Evolutionary conservation across 139 green algal genomes (phyloP), one percentile per base, ranked within the genome.

Genomic region (Volvox reticuliferus): DNA sequence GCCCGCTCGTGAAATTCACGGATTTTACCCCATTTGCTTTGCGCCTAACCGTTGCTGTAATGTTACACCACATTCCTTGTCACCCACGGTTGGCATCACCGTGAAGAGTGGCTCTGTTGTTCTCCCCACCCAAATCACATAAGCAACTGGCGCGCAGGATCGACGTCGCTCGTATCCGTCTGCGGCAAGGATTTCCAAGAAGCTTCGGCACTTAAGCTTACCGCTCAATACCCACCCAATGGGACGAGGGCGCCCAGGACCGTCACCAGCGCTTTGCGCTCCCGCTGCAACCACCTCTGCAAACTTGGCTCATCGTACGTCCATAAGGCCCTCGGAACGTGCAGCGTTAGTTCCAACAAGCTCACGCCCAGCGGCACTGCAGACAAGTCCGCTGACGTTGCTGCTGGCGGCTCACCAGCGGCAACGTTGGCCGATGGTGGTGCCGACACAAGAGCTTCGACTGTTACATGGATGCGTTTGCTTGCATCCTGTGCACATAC

Each of bases 241-340:
- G 75, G 76, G 18, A 91, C 17, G n/a, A 79, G 16, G 0, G 87
- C 87, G 26, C 76, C 87, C 21, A 91, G 76, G 50, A 86, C 0
- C 55, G 32, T 28, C 61, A 86, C 61, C 61, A 77, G 26, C 55
- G 75, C 30, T 30, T 14, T 30, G 30, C 37, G 21, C 32, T 79
- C 33, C 20, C 76, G 36, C 32, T 68, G n/a, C 76, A 86, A 19
- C 61, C 76, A 91, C 16, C 21, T n/a, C n/a, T 19, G 67, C 44
- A 83, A 37, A 71, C 21, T 14, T 1, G 6, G 26, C 14, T 71
- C 82, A 33, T 65, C 68, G 82, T 76, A 79, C 32, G 62, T 36
- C 83, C 83, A 88, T 20, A 88, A 28, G 12, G 33, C 32, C 67
- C 6, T 1, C 87, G 61, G 76, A 30, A 91, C 32, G 24, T 21